Base-by-base conservation (phyloP, 371 early-diverging fungal genomes). In the Rhizopus stolonifer region DNA sequence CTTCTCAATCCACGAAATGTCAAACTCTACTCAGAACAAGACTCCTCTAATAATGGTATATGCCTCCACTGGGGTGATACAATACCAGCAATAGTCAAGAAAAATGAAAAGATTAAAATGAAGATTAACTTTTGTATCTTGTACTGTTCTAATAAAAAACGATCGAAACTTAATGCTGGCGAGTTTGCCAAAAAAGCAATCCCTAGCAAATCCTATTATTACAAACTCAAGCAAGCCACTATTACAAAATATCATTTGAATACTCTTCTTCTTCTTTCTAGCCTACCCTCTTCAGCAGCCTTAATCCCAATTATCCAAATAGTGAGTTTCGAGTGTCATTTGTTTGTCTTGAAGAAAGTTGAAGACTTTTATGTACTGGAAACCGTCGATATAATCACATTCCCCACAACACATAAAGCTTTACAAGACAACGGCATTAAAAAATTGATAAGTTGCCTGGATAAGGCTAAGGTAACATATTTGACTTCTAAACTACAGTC, bases 41-140 rank as follows among this genome's bases (percentile, higher is more conserved):
- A 47, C 18, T 18, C 14, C 31, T 21, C 45, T 19, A 54, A 54
- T 26, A 46, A 46, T 46, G 46, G 54, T 15, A 1, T 46, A 38
- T 56, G 43, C 34, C 56, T 56, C 11, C 49, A 56, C 44, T 56
- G 43, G 45, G 46, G 46, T 24, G 57, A 57, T 38, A 50, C 57
- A 13, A 19, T 34, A 38, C 51, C 57, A 10, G 14, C 6, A 33
- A 50, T 46, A 49, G 59, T 49, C 18, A 52, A 59, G 17, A 59
- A 52, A n/a, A 24, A 15, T 21, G 53, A 59, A 51, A 46, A 36
- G 21, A 50, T 33, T 18, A 31, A 52, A n/a, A 52, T 59, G 49
- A 59, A 59, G 29, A 53, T 53, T 53, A 49, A 26, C 29, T 34
- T 59, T 24, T 49, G 58, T 23, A 19, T 58, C 22, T 38, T 58